Percentiles rank a stretch among this genome's conserved stretches.
These are phyloP conservation scores for Microbotryum silenes-acaulis DNA, from an alignment of 1,284 basidiomycete species.

Conservation along the genomic window DNA sequence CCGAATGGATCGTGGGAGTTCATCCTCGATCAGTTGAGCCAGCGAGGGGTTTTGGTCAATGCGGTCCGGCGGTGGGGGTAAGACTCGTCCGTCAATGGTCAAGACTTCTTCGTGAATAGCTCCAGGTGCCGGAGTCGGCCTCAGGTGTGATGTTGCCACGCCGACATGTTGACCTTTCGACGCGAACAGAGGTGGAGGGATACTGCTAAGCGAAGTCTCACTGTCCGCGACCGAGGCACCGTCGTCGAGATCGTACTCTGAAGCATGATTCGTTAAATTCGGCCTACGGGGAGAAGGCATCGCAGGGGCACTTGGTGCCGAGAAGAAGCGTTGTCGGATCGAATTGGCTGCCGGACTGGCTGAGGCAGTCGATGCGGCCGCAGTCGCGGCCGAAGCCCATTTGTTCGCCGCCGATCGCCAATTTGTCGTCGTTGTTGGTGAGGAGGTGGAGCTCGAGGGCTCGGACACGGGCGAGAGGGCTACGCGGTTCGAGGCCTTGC, in stretches of 20 bases:
- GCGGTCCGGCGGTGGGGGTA: slow-evolving; percentile 22
- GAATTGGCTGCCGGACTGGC: neutral
- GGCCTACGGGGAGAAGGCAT: neutral
- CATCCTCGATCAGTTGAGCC: slow-evolving; percentile 19
- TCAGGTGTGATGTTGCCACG: neutral
- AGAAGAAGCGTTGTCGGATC: slow-evolving; percentile 4
- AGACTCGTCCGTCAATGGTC: slow-evolving; percentile 16
- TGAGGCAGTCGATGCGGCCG: neutral
- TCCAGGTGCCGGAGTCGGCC: neutral
- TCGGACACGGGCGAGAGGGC: too few relatives aligned
- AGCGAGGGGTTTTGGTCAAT: slow-evolving; percentile 19
- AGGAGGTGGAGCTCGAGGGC: neutral
- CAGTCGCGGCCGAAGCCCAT: slow-evolving; percentile 1
- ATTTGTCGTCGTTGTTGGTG: neutral
- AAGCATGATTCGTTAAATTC: neutral
- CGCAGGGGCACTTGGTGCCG: neutral
- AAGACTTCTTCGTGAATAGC: slow-evolving; percentile 10
- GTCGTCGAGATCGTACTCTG: slow-evolving; percentile 23
- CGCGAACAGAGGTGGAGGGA: neutral
- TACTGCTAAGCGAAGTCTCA: neutral
- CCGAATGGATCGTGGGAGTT: slow-evolving; percentile 5
- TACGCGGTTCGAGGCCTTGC: neutral
- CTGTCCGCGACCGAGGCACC: slow-evolving; percentile 10
- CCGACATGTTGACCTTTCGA: neutral
- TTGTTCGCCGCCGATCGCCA: slow-evolving; percentile 3